These are phyloP conservation scores for Annona squamosa DNA, from an alignment of 164 flowering plant species.

Conservation along the genomic window DNA sequence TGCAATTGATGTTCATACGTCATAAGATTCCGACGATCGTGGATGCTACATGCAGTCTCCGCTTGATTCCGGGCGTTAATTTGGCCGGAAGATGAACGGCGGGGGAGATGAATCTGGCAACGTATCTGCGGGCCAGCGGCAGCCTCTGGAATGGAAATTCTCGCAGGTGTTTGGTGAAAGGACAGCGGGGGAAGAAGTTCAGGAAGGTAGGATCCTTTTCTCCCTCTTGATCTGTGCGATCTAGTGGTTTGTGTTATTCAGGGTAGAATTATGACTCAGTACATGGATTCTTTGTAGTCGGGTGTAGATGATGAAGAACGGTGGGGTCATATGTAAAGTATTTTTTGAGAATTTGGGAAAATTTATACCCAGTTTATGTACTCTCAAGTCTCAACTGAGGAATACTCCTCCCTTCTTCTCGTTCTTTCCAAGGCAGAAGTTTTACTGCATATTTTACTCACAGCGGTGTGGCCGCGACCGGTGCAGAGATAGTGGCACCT, in stretches of 20 bases:
- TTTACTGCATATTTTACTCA: no score
- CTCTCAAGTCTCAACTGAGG: no score
- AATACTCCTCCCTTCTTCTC: no score
- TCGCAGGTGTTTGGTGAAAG: slow-evolving; percentile 89
- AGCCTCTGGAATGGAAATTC: slow-evolving; percentile 77
- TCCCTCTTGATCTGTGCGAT: not conserved
- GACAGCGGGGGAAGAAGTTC: slow-evolving; percentile 77
- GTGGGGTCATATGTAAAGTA: no score
- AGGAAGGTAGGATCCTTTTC: slow-evolving; percentile 49
- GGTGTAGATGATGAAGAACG: no score
- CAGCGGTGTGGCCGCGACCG: no score
- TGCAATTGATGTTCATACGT: slow-evolving; percentile 1
- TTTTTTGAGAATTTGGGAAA: no score
- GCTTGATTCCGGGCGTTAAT: slow-evolving; percentile 9
- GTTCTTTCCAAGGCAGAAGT: no score
- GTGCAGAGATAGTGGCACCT: no score
- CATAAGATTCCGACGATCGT: slow-evolving; percentile 1
- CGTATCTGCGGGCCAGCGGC: slow-evolving; percentile 27
- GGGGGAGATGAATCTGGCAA: slow-evolving; percentile 29
- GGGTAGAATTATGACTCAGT: not conserved
- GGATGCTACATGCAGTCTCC: slow-evolving; percentile 6
- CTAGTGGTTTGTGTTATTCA: not conserved
- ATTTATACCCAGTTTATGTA: no score
- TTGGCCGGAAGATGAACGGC: slow-evolving; percentile 35
- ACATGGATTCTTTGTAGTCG: no score